Conservation (phyloP, 2,329 filamentous ascomycete genomes). For the Gliomastix tumulicola region DNA sequence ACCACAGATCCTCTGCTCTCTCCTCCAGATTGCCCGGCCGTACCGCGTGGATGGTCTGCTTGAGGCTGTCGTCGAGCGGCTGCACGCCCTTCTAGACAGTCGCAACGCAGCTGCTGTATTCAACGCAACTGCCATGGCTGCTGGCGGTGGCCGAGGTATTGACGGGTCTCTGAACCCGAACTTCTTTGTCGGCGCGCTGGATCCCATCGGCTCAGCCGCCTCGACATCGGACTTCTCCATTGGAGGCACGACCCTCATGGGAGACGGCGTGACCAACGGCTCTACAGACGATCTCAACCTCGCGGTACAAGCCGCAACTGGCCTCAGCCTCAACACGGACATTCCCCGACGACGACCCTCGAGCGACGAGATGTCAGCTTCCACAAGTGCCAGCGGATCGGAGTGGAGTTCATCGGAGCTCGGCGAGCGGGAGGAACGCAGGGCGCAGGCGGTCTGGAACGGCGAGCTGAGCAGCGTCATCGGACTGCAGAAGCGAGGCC, state of each 20-base stretch:
- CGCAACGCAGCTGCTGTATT: conserved; percentile 95
- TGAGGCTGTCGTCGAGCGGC: conserved; percentile 84
- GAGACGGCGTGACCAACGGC: background rate
- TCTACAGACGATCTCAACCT: conserved; percentile 18
- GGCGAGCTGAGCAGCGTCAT: conserved; percentile 84
- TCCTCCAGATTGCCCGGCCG: conserved; percentile 86
- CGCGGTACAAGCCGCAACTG: conserved; percentile 19
- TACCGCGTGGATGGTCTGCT: conserved; percentile 90
- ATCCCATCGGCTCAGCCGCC: conserved; percentile 27
- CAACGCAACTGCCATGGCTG: conserved; percentile 97
- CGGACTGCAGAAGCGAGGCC: conserved; percentile 85
- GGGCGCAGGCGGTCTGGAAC: conserved; percentile 55
- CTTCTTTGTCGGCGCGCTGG: conserved; percentile 47
- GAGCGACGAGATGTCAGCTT: conserved; percentile 42
- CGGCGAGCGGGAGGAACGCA: conserved; percentile 33
- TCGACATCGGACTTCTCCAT: conserved; percentile 24
- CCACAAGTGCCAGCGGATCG: conserved; percentile 43
- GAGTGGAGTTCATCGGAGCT: conserved; percentile 51
- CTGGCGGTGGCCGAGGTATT: conserved; percentile 81
- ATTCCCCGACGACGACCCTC: conserved; percentile 27
- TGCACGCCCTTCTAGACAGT: conserved; percentile 85
- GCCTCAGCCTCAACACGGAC: conserved; percentile 42
- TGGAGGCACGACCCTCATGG: conserved; percentile 14
- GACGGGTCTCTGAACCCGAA: conserved; percentile 60
- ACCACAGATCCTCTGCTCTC: conserved; percentile 90